Base-by-base conservation (phyloP, 148 eudicot genomes). In the Limonium bicolor region DNA sequence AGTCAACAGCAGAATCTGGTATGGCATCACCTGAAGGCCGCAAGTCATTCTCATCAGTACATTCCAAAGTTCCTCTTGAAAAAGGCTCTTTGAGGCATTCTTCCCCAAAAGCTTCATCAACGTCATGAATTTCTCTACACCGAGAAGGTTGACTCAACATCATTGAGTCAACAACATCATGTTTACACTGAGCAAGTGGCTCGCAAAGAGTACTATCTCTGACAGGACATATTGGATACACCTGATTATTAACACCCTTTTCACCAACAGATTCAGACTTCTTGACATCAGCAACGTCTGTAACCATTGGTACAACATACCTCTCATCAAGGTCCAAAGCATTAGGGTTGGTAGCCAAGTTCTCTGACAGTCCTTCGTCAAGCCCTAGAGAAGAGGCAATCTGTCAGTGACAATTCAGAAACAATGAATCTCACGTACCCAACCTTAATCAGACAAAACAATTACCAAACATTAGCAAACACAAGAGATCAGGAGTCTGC, bases 21-120 rank as follows among this genome's bases (percentile, higher is more conserved):
- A 27, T 48, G 16, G 50, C 48, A 35, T 52, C 51, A 51, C 23
- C 20, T n/a, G 23, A 50, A 36, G 36, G 46, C 13, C 2, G 58
- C 14, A 62, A 42, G 28, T 70, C 59, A 46, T 68, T 78, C 49
- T 71, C 78, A 25, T 67, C 68, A 5, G 53, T 51, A 35, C 10
- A 68, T 53, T 65, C 86, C 4, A 64, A 23, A 37, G 49, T 59
- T 24, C 50, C 64, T 14, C 30, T 47, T 47, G 55, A 41, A 17
- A 35, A 38, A 22, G n/a, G 24, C 51, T 38, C 24, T 23, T 1
- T 15, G n/a, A 4, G 53, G 44, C 61, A 11, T 13, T 41, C 54
- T 24, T 30, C 49, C 52, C 43, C 41, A 18, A 47, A 20, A 17
- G 27, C 15, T 10, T 41, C 17, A 31, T 41, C 22, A n/a, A 34